A percentile compares a stretch with the other conserved stretches of the same genome.
These are phyloP conservation scores for Sphagnum contortum DNA, from an alignment of 225 moss, liverwort and hornwort genomes.

Conservation along the genomic window DNA sequence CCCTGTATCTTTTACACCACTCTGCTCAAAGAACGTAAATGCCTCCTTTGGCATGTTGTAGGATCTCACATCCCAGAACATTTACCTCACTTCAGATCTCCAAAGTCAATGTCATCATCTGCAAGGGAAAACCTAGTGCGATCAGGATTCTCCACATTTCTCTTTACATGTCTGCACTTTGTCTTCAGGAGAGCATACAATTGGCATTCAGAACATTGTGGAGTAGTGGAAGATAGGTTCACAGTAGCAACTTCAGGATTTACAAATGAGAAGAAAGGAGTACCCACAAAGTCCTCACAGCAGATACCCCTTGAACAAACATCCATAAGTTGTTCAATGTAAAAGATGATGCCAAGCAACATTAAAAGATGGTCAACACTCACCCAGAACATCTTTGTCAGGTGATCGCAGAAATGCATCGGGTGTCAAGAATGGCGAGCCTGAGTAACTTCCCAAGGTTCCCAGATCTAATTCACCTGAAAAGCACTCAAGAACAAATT, in stretches of 20 bases:
- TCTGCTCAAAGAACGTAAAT: too few relatives aligned
- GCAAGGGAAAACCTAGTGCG: constrained; percentile 9
- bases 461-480: constrained; percentile 71
- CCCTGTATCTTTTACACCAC: too few relatives aligned
- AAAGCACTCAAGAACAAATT: background rate
- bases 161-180: background rate
- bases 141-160: background rate
- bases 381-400: constrained; percentile 85
- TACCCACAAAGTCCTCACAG: background rate
- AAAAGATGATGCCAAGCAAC: too few relatives aligned
- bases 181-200: background rate
- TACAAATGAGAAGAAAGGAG: background rate
- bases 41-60: too few relatives aligned
- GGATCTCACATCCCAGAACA: too few relatives aligned
- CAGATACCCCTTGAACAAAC: too few relatives aligned
- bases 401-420: constrained; percentile 88
- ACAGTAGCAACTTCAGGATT: background rate
- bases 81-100: constrained; percentile 29
- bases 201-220: background rate
- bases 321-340: too few relatives aligned
- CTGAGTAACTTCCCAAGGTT: constrained; percentile 84
- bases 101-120: constrained; percentile 52
- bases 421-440: constrained; percentile 88
- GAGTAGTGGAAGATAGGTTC: background rate
- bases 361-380: background rate